Evolutionary conservation across 2,329 filamentous ascomycete genomes (phyloP).

Genomic region (Colletotrichum incanum): DNA sequence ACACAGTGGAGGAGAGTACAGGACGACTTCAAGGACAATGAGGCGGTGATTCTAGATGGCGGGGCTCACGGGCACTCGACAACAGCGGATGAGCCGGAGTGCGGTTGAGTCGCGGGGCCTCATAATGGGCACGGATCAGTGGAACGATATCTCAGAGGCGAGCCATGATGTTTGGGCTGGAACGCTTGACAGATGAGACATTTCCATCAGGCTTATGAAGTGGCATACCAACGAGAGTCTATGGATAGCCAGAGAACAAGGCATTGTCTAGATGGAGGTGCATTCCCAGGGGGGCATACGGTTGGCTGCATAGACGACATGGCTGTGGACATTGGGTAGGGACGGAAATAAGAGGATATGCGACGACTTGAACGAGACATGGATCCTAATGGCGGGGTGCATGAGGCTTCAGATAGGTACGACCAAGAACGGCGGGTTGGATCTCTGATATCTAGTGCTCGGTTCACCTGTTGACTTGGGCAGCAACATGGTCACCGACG

Average conservation of each 20-base stretch:
- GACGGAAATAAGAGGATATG: neutral
- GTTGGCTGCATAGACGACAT: neutral
- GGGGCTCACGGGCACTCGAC: constrained; percentile 62
- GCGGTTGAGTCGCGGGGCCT: constrained; percentile 49
- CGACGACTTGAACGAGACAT: constrained; percentile 7
- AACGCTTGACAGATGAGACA: constrained; percentile 21
- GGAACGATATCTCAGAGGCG: neutral
- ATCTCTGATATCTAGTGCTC: neutral
- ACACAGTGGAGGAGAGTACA: constrained; percentile 73
- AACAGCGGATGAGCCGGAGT: constrained; percentile 58
- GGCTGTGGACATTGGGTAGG: neutral
- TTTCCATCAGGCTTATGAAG: neutral
- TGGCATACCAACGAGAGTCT: neutral
- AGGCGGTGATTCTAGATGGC: constrained; percentile 72
- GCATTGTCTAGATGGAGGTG: constrained; percentile 9
- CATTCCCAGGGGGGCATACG: neutral
- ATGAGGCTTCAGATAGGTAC: neutral
- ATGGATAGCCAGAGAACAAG: neutral
- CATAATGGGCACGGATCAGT: neutral
- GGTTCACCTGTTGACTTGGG: constrained; percentile 1
- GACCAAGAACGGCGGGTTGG: neutral
- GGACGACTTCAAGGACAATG: constrained; percentile 72
- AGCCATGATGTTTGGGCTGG: neutral
- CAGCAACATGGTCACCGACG: neutral
- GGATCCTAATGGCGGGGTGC: neutral